phyloP scores from a whole-genome alignment of 2,329 filamentous ascomycete genomes.

The Endocalyx cinctus region DNA sequence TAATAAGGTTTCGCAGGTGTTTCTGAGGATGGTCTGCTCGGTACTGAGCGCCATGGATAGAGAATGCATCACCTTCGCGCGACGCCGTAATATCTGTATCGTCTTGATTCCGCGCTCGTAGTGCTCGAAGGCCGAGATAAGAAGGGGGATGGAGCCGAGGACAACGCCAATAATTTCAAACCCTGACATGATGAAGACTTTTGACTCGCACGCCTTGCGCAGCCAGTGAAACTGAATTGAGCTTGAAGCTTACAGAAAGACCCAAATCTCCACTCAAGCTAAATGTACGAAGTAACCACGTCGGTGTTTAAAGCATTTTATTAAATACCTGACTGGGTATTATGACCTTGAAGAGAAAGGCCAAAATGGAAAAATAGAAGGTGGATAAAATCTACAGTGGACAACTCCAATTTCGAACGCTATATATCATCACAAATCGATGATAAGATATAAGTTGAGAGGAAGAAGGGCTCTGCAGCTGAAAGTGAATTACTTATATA shows the following conservation, averaged over 20 bases:
- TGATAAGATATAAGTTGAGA: too few species aligned
- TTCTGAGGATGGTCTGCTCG: conserved; percentile 21
- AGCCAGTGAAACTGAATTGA: conserved; percentile 24
- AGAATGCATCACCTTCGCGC: conserved; percentile 16
- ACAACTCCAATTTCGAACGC: too few species aligned
- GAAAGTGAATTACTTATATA: too few species aligned
- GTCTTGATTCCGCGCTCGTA: conserved; percentile 16
- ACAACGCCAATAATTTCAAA: conserved; percentile 20
- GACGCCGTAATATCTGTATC: conserved; percentile 10
- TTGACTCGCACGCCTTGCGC: conserved; percentile 19
- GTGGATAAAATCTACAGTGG: too few species aligned
- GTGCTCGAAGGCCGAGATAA: conserved; percentile 16
- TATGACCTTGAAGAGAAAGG: too few species aligned
- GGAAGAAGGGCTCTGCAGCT: too few species aligned
- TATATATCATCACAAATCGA: too few species aligned
- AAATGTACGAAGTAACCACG: too few species aligned
- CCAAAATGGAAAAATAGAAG: too few species aligned
- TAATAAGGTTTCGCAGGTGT: conserved; percentile 27
- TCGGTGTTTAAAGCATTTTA: too few species aligned
- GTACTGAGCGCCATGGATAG: conserved; percentile 19
- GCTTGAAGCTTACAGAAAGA: conserved; percentile 13
- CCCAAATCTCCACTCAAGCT: too few species aligned
- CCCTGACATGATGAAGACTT: conserved; percentile 18
- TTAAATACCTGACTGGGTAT: too few species aligned
- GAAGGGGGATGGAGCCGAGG: conserved; percentile 17